Evolutionary conservation across 345 rosid species (phyloP), one percentile per base, ranked within the genome.

Genomic region (Bruguiera parviflora): DNA sequence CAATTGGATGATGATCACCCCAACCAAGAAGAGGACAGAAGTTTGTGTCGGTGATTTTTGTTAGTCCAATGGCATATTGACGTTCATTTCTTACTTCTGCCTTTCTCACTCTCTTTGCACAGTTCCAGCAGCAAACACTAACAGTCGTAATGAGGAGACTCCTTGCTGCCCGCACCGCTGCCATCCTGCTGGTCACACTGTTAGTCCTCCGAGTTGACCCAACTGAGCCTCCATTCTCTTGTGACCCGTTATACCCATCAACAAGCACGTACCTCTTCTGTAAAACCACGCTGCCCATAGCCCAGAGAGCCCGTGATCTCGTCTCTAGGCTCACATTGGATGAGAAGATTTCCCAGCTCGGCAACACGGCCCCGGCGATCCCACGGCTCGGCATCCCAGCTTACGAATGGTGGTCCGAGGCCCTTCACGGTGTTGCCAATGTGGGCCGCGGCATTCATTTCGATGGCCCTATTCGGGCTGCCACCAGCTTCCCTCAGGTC

Each of bases 341-440:
- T 19, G 98, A 94, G 79, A 94, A 94, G 67, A 82, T 89, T 58
- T 81, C 88, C 8, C 97, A 89, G 73, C 89, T 94, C 2, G 98
- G 77, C 29, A 89, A 85, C 81, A 57, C 89, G 28, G 90, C 92
- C 51, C 82, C 90, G 0, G 27, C 90, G 6, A 87, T 94, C 68
- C 89, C 95, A 0, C 71, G 96, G 8, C 91, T 94, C 18, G 96
- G 95, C 10, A 71, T 94, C 47, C 97, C 96, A 5, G 79, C 71
- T 10, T 94, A 89, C 62, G 84, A 94, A 70, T 94, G 98, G 97
- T 91, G 97, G 98, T 86, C 96, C 3, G 98, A 92, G 83, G 95
- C 96, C 16, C 77, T 94, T 20, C 98, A 94, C 6, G 96, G 98
- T 8, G 89, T 89, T 51, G 68, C 97, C 60, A 58, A 61, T 11